Base-by-base conservation (phyloP, 495 filamentous ascomycete genomes). In the Evernia prunastri region DNA sequence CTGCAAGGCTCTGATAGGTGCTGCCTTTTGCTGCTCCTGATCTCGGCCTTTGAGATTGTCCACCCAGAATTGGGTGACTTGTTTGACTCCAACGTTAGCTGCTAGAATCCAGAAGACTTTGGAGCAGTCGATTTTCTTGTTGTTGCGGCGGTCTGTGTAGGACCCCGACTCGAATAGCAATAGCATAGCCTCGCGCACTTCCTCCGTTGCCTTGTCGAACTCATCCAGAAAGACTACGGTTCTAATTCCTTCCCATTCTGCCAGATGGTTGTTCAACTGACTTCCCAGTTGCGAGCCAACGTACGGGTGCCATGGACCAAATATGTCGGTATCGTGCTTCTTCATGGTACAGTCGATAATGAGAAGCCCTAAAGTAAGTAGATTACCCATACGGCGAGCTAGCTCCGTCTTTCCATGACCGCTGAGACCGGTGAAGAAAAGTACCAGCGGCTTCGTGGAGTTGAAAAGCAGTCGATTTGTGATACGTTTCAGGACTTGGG, bases 31-130 rank as follows among this genome's bases (percentile, higher is more conserved):
- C 17, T 49, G 20, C 31, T 57, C 27, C n/a, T 63, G 62, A 20
- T 9, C 6, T 8, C 35, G 53, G 29, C 59, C 33, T 2, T 61
- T 59, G 20, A 69, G 15, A 27, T 63, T 3, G 1, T n/a, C 23
- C 8, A 35, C 40, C 42, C 60, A 66, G 60, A 69, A 70, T 3
- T 51, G 39, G 13, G 53, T 43, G 36, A 71, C 68, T 7, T 59
- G 60, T 8, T 51, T 47, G 10, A 39, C 47, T 5, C 65, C 68
- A 3, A 64, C 29, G 23, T 82, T 84, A 3, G 81, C 83, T 0
- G 82, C 79, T 1, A 86, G 59, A 18, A 85, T 76, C 84, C 82
- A 85, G 13, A 86, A 79, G 0, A 78, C 81, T 31, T 80, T 81
- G 1, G 74, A 75, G 67, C 82, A 85, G 62, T 85, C 75, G 17